These are phyloP conservation scores for Rossbeevera mucosa DNA, from an alignment of 768 basidiomycete species.

Conservation along the genomic window DNA sequence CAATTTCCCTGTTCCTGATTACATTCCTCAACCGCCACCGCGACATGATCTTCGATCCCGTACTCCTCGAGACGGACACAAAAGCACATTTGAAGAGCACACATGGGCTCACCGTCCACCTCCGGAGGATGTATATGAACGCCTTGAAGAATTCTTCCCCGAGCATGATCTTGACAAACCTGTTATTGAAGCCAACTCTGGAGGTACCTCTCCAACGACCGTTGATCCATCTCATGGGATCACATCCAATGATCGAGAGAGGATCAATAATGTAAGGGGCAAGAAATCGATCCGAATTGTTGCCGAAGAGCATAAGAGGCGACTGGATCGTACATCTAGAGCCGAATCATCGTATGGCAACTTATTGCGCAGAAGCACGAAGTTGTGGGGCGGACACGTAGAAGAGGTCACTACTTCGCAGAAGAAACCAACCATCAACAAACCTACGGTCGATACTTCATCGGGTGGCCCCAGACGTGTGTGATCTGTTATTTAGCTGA, in stretches of 20 bases:
- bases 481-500: slow-evolving; percentile 29
- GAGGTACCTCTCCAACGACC: slow-evolving; percentile 72
- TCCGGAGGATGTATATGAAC: slow-evolving; percentile 89
- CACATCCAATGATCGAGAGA: slow-evolving; percentile 30
- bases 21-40: slow-evolving; percentile 12
- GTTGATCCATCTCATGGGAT: slow-evolving; percentile 47
- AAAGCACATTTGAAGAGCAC: slow-evolving; percentile 58
- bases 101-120: slow-evolving; percentile 90
- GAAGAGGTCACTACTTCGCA: slow-evolving; percentile 88
- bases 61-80: slow-evolving; percentile 27
- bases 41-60: slow-evolving; percentile 20
- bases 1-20: slow-evolving; percentile 19
- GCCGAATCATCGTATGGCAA: slow-evolving; percentile 49
- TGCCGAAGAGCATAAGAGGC: slow-evolving; percentile 80
- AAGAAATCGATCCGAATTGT: slow-evolving; percentile 94
- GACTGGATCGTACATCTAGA: slow-evolving; percentile 65
- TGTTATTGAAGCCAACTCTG: slow-evolving; percentile 81
- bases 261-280: slow-evolving; percentile 48
- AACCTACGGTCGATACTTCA: slow-evolving; percentile 52
- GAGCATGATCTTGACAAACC: slow-evolving; percentile 95
- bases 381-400: slow-evolving; percentile 89
- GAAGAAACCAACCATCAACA: slow-evolving; percentile 42
- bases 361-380: slow-evolving; percentile 77
- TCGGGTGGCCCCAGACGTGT: slow-evolving; percentile 64
- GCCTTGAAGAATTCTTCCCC: slow-evolving; percentile 93